Base-by-base conservation (phyloP, 495 filamentous ascomycete species). In the Massariosphaeria phaeospora region DNA sequence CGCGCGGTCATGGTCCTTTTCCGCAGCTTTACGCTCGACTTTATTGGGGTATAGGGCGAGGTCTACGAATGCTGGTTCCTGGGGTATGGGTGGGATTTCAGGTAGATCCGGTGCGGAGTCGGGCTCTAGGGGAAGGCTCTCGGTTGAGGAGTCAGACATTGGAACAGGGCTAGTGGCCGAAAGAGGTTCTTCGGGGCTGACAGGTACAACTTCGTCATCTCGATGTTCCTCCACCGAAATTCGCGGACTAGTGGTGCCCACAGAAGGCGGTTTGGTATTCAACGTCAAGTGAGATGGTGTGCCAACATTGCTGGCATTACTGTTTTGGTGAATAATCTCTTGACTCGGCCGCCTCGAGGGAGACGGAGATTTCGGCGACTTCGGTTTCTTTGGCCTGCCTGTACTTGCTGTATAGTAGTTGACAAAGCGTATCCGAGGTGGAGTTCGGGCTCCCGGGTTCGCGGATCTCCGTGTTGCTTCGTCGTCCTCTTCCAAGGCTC, bases 401-500 rank as follows among this genome's bases (percentile, higher is more conserved):
- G 84, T 85, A 48, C 87, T 90, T 23, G 85, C 76, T 8, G 91
- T 95, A 63, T 93, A 96, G 67, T 95, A 96, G 63, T 96, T 95
- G 34, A 88, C 74, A 63, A 96, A 95, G 2, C 89, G 76, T 10
- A 91, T 76, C 79, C 73, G 45, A 64, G 48, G 35, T 26, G 58
- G 52, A 41, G 49, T 20, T 24, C 15, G 36, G 25, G 5, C 27
- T n/a, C 26, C 55, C n/a, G 36, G 42, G 13, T 43, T 31, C 1
- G 63, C 66, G 1, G 52, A 55, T 41, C 39, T 55, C 21, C 70
- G 47, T 18, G 44, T 61, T n/a, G 64, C 48, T 17, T 78, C 75
- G 45, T 83, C 72, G 6, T 82, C 73, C 54, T 84, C 81, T 59
- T 94, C 89, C n/a, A 95, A 66, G 11, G 66, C 75, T 42, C 84